phyloP scores from a whole-genome alignment of 176 grass and related monocot genomes.

The Zoysia pacifica region DNA sequence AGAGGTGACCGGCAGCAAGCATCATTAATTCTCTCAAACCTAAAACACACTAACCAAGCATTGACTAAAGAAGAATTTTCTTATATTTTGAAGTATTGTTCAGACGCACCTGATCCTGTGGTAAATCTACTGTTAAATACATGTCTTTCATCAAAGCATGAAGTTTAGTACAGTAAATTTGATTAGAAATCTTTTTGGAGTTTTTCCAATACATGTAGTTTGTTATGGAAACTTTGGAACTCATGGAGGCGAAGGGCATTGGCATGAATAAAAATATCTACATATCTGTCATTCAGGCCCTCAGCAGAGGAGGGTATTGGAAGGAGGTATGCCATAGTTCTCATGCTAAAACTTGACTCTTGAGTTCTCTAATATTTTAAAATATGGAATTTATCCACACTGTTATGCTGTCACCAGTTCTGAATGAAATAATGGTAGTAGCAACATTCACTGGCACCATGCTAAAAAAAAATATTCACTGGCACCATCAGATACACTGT shows the following conservation, averaged over 20 bases:
- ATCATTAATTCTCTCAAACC: conserved; percentile 62
- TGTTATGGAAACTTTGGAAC: conserved; percentile 69
- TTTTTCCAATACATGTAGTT: conserved; percentile 62
- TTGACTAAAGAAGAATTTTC: conserved; percentile 64
- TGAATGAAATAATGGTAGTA: not conserved
- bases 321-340: conserved; percentile 60
- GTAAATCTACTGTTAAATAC: conserved; percentile 52
- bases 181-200: conserved; percentile 24
- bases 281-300: conserved; percentile 57
- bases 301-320: conserved; percentile 60
- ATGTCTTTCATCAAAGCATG: conserved; percentile 22
- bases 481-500: not conserved
- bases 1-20: conserved; percentile 67
- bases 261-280: conserved; percentile 49
- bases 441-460: not conserved
- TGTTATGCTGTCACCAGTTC: not conserved
- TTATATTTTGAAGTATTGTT: conserved; percentile 83
- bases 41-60: conserved; percentile 41
- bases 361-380: not conserved
- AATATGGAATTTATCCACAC: not conserved
- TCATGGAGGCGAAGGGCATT: conserved; percentile 64
- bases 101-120: conserved; percentile 68
- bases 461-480: not conserved
- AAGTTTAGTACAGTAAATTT: conserved; percentile 43
- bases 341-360: conserved; percentile 22